Evolutionary conservation across 129 eudicot genomes (phyloP).

Genomic region (Flaveria robusta): DNA sequence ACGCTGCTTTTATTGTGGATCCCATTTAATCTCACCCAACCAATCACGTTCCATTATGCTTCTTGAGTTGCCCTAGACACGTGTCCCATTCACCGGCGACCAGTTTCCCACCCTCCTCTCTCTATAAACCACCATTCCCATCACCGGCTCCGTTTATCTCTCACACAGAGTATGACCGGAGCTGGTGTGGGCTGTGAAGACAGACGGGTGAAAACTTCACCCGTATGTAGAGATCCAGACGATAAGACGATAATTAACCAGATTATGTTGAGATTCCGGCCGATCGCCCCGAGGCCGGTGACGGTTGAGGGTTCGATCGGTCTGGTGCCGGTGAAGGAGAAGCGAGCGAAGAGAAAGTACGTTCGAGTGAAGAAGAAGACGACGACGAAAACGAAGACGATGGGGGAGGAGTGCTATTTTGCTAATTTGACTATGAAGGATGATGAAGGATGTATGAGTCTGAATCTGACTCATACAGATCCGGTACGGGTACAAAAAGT

Average conservation of each 20-base stretch:
- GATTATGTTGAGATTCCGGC: slow-evolving; percentile 69
- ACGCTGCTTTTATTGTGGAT: slow-evolving; percentile 27
- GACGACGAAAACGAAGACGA: slow-evolving; percentile 25
- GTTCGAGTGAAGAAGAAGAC: slow-evolving; percentile 49
- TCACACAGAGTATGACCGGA: background rate
- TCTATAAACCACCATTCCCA: slow-evolving; percentile 1
- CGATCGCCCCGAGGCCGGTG: slow-evolving; percentile 68
- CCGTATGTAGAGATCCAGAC: slow-evolving; percentile 10
- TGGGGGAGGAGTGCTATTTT: background rate
- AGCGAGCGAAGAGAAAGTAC: slow-evolving; percentile 50
- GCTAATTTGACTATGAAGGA: slow-evolving; percentile 9
- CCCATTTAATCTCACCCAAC: slow-evolving; percentile 31
- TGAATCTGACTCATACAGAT: slow-evolving; percentile 25
- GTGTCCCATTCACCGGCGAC: slow-evolving; percentile 45
- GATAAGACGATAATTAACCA: slow-evolving; percentile 48
- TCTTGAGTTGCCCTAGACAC: slow-evolving; percentile 53
- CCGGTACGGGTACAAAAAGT: background rate
- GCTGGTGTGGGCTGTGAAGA: slow-evolving; percentile 32
- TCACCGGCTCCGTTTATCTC: slow-evolving; percentile 36
- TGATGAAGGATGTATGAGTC: background rate
- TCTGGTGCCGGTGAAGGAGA: slow-evolving; percentile 11
- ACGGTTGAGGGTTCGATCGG: slow-evolving; percentile 20
- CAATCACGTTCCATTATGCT: slow-evolving; percentile 19
- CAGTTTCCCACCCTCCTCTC: background rate
- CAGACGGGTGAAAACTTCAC: background rate